Evolutionary conservation across 139 green algal genomes (phyloP).

Genomic region (Yamagishiella unicocca): DNA sequence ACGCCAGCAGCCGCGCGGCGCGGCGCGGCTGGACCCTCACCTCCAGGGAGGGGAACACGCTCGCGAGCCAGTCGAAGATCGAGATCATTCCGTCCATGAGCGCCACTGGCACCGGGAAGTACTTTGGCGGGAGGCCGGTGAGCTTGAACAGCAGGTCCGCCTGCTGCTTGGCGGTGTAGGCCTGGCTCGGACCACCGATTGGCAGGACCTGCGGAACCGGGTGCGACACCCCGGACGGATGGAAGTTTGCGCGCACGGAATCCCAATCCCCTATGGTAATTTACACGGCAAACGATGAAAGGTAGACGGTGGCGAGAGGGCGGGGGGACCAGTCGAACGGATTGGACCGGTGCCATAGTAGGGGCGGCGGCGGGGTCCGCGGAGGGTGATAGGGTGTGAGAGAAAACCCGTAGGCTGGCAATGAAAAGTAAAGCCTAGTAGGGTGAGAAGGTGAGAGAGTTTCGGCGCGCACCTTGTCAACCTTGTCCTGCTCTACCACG

Average conservation of each 20-base stretch:
- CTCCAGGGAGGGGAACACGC: constrained; percentile 87
- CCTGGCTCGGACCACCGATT: constrained; percentile 94
- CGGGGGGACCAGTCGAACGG: too few relatives aligned
- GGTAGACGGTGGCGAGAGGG: too few relatives aligned
- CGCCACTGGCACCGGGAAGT: constrained; percentile 92
- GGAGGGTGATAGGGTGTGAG: too few relatives aligned
- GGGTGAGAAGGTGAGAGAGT: constrained; percentile 28
- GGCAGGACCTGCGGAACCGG: constrained; percentile 82
- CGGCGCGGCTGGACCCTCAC: too few relatives aligned
- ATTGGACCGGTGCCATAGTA: too few relatives aligned
- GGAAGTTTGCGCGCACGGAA: too few relatives aligned
- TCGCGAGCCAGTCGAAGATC: constrained; percentile 87
- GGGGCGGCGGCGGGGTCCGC: too few relatives aligned
- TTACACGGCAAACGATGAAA: too few relatives aligned
- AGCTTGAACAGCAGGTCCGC: constrained; percentile 94
- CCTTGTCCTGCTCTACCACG: constrained; percentile 65
- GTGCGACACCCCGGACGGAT: too few relatives aligned
- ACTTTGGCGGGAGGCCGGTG: constrained; percentile 85
- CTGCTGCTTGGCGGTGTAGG: constrained; percentile 91
- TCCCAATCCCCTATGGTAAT: too few relatives aligned
- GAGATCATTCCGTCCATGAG: constrained; percentile 98
- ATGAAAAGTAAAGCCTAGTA: neutral
- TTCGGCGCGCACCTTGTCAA: constrained; percentile 56
- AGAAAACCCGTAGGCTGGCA: neutral
- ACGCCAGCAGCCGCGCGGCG: too few relatives aligned